Conservation (phyloP, 768 basidiomycete species). For the Russula olivacea region DNA sequence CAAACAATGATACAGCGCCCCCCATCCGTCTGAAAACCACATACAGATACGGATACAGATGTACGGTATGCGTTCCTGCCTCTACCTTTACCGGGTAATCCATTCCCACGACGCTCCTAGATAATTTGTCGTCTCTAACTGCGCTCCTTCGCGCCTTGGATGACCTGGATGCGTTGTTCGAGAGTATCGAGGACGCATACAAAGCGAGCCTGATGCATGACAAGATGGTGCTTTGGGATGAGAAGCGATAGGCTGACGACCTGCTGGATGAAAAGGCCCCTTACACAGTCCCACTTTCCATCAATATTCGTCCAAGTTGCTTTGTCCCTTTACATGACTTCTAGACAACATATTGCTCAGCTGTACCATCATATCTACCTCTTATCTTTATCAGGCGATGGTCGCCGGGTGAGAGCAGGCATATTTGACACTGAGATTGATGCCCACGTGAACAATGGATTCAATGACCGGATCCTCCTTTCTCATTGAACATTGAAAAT, state of each 20-base stretch:
- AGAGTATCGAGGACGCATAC: slow-evolving; percentile 65
- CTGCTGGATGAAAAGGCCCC: background rate
- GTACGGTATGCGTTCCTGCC: slow-evolving; percentile 72
- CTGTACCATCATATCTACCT: background rate
- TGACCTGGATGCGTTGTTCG: slow-evolving; percentile 73
- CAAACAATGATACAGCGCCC: slow-evolving; percentile 46
- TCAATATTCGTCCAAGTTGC: background rate
- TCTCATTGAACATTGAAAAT: too few relatives aligned
- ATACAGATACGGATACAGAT: slow-evolving; percentile 99
- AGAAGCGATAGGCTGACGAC: slow-evolving; percentile 43
- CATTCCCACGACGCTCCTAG: slow-evolving; percentile 37
- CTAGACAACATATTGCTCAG: background rate
- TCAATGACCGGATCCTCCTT: too few relatives aligned
- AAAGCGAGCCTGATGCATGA: slow-evolving; percentile 48
- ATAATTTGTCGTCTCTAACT: slow-evolving; percentile 78
- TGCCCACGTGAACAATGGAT: too few relatives aligned
- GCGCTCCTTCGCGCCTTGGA: slow-evolving; percentile 72
- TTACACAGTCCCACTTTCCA: background rate
- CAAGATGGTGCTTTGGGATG: slow-evolving; percentile 61
- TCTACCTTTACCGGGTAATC: background rate
- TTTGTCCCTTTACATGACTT: background rate
- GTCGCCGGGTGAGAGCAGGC: background rate
- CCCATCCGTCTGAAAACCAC: slow-evolving; percentile 95
- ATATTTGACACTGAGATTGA: background rate
- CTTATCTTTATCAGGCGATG: background rate